Percentiles rank a stretch among this genome's conserved stretches.
Conservation (phyloP, 768 basidiomycete genomes). For the Macrolepiota dolichaula region DNA sequence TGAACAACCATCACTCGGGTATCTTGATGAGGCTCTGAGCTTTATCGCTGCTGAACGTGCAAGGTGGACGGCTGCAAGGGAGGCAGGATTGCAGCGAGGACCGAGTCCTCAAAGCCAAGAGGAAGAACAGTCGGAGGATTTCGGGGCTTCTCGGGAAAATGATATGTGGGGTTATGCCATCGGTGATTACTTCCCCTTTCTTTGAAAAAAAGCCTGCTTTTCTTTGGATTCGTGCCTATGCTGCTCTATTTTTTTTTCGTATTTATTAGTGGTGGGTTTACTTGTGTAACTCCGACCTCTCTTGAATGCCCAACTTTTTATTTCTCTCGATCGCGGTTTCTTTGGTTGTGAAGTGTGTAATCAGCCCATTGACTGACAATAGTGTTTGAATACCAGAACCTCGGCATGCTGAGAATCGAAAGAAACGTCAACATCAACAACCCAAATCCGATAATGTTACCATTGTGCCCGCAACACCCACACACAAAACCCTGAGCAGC, state of each 20-base stretch:
- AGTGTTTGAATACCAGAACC: conserved; percentile 9
- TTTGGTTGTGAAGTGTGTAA: not conserved
- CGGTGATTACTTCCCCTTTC: conserved; percentile 11
- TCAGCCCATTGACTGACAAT: not conserved
- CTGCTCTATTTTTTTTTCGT: not conserved
- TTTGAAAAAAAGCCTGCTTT: not conserved
- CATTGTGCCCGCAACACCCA: not conserved
- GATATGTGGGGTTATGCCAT: conserved; percentile 2
- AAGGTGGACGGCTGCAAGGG: conserved; percentile 47
- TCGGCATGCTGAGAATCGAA: not conserved
- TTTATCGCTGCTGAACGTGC: conserved; percentile 73
- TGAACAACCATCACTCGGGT: conserved; percentile 65
- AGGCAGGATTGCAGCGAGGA: conserved; percentile 22
- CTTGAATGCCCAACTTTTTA: not conserved
- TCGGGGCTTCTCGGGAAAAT: not conserved
- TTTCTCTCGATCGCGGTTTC: not conserved
- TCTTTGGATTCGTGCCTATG: not conserved
- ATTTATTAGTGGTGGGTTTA: conserved; percentile 1
- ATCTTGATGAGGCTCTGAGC: conserved; percentile 69
- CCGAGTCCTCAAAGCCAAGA: not conserved
- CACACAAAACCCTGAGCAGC: not conserved
- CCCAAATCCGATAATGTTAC: not conserved
- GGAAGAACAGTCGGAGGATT: not conserved
- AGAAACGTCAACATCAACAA: not conserved
- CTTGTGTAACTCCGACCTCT: not conserved